Percentiles rank a stretch among this genome's conserved stretches.
These are phyloP conservation scores for Epichloe aotearoae DNA, from an alignment of 2,329 filamentous ascomycete genomes.

Conservation along the genomic window DNA sequence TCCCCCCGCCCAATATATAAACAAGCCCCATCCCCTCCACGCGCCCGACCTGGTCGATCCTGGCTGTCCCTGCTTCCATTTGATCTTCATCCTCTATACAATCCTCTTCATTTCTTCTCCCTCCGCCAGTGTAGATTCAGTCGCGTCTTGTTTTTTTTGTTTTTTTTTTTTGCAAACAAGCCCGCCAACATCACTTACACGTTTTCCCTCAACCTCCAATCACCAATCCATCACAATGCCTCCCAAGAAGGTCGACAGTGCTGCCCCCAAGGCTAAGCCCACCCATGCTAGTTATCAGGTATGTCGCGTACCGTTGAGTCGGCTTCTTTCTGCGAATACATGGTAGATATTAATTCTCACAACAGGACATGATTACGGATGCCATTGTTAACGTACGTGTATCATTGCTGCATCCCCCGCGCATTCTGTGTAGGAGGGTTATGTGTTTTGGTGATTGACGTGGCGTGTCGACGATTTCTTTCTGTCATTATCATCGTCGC, in stretches of 20 bases:
- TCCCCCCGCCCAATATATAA: slow-evolving; percentile 49
- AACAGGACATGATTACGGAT: slow-evolving; percentile 49
- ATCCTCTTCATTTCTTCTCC: slow-evolving; percentile 10
- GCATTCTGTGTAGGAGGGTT: slow-evolving; percentile 16
- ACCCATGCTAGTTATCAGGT: slow-evolving; percentile 48
- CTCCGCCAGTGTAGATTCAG: slow-evolving; percentile 12
- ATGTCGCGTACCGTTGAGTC: slow-evolving; percentile 15
- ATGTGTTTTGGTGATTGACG: neutral
- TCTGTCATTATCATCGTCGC: neutral
- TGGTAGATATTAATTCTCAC: slow-evolving; percentile 12
- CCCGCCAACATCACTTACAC: slow-evolving; percentile 1
- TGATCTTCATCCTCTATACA: slow-evolving; percentile 12
- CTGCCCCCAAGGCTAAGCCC: slow-evolving; percentile 34
- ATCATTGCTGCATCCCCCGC: slow-evolving; percentile 20
- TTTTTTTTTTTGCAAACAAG: neutral
- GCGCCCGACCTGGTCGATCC: slow-evolving; percentile 33
- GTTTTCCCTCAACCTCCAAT: slow-evolving; percentile 8
- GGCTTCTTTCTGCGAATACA: neutral
- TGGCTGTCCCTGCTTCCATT: slow-evolving; percentile 19
- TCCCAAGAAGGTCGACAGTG: slow-evolving; percentile 42
- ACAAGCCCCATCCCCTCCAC: slow-evolving; percentile 38
- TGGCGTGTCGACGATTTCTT: neutral
- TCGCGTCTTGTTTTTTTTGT: slow-evolving; percentile 10
- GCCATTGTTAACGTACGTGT: slow-evolving; percentile 46
- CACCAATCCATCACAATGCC: slow-evolving; percentile 33